Evolutionary conservation across 192 early-diverging fungal species (phyloP), one percentile per base, ranked within the genome.

Genomic region (Chytriomyces confervae): DNA sequence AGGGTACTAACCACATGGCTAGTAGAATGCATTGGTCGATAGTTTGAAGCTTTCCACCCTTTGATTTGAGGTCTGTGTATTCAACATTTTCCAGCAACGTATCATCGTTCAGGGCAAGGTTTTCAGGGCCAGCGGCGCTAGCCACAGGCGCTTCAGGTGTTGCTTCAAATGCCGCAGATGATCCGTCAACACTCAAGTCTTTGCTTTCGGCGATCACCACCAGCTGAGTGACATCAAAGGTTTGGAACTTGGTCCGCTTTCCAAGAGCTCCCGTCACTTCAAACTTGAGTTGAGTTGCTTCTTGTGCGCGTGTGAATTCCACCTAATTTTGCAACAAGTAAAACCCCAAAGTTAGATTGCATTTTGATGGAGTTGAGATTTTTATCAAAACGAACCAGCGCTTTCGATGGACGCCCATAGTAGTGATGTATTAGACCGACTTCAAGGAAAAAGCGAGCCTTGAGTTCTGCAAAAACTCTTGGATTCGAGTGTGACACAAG

Each of bases 11-110:
- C 80, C 86, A 91, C 61, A 81, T 92, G 63, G 95, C 93, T 29
- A 99, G 86, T 57, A 99, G 81, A 45, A 99, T 88, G 64, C 92
- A 93, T 78, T 97, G 95, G 84, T 99, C 96, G 50, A 95, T 88
- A 13, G 88, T 81, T 24, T 88, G 84, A 8, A 98, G 86, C 65
- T 93, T 93, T 18, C 89, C 90, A 75, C 93, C 72, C 65, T 79
- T 71, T 23, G 80, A 62, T 83, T 84, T 48, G 81, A 66, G 23
- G 78, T 83, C 78, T 2, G 90, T 86, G 65, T 93, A 92, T 51
- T 85, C 76, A 62, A 95, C 90, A 47, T 84, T 91, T 80, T 99
- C 98, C 69, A 99, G 82, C 8, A 99, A 65, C 4, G 93, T 93
- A 71, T 99, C 98, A 79, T 98, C 95, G 75, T 99, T 96, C 23